phyloP scores from a whole-genome alignment of 192 early-diverging fungal species.

The Rhizoclosmatium sp. region DNA sequence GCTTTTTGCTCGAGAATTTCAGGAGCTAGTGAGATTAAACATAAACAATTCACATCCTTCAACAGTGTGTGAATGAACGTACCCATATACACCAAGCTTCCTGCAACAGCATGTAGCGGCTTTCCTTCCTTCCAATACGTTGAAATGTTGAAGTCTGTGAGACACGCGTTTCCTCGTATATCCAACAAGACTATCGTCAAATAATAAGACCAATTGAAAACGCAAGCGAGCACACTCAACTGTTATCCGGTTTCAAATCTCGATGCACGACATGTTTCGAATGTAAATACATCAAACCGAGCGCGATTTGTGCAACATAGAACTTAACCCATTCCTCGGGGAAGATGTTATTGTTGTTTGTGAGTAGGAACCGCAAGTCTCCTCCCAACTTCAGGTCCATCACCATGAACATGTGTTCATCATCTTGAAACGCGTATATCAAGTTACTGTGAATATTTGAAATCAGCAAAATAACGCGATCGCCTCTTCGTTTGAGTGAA shows the following conservation, averaged over 20 bases:
- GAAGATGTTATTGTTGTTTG: slow-evolving; percentile 43
- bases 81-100: slow-evolving; percentile 81
- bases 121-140: slow-evolving; percentile 53
- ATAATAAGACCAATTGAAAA: not conserved
- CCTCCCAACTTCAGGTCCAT: slow-evolving; percentile 66
- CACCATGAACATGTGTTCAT: slow-evolving; percentile 72
- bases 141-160: slow-evolving; percentile 66
- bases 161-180: slow-evolving; percentile 55
- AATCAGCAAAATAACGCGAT: slow-evolving; percentile 63
- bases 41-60: slow-evolving; percentile 77
- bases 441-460: slow-evolving; percentile 69
- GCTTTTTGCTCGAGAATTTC: slow-evolving; percentile 49
- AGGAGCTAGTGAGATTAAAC: slow-evolving; percentile 55
- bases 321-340: slow-evolving; percentile 54
- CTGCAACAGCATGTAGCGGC: slow-evolving; percentile 55
- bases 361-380: slow-evolving; percentile 63
- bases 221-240: slow-evolving; percentile 41
- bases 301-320: slow-evolving; percentile 53
- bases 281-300: slow-evolving; percentile 60
- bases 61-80: slow-evolving; percentile 42
- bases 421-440: slow-evolving; percentile 68
- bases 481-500: no score
- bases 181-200: slow-evolving; percentile 52
- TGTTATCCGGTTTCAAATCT: slow-evolving; percentile 55
- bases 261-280: slow-evolving; percentile 58